These are phyloP conservation scores for Fusarium irregulare DNA, from an alignment of 2,329 filamentous ascomycete genomes.

Conservation along the genomic window DNA sequence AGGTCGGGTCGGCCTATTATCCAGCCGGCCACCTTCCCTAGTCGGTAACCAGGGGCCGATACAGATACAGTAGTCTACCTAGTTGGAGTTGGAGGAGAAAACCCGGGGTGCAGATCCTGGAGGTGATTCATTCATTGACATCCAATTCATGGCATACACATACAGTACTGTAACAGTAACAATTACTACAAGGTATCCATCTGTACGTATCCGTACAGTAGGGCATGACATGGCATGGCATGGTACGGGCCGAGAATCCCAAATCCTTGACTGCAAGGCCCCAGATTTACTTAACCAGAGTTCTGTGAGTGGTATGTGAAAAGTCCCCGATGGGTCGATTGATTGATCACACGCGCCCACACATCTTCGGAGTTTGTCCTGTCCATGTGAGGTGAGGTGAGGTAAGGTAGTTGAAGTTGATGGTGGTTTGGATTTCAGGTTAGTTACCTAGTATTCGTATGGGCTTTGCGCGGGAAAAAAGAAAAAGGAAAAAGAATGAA, in stretches of 20 bases:
- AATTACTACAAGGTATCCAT: not conserved
- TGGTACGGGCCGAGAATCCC: constrained; percentile 45
- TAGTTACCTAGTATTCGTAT: not conserved
- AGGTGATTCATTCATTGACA: constrained; percentile 30
- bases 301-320: constrained; percentile 30
- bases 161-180: not conserved
- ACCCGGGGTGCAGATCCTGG: constrained; percentile 41
- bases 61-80: constrained; percentile 6
- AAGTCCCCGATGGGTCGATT: constrained; percentile 38
- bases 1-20: constrained; percentile 6
- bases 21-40: constrained; percentile 38
- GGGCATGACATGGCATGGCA: not conserved
- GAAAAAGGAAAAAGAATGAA: not conserved
- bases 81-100: constrained; percentile 42
- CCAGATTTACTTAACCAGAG: constrained; percentile 21
- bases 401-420: constrained; percentile 1
- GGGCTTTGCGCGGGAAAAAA: constrained; percentile 7
- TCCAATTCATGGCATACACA: not conserved
- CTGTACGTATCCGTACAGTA: not conserved
- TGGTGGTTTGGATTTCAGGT: constrained; percentile 1
- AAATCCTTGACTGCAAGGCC: constrained; percentile 25
- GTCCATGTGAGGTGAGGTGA: constrained; percentile 35
- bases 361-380: constrained; percentile 25
- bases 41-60: constrained; percentile 30
- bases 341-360: constrained; percentile 41